Conservation (phyloP, 306 rosid genomes). For the Fragaria nilgerrensis region DNA sequence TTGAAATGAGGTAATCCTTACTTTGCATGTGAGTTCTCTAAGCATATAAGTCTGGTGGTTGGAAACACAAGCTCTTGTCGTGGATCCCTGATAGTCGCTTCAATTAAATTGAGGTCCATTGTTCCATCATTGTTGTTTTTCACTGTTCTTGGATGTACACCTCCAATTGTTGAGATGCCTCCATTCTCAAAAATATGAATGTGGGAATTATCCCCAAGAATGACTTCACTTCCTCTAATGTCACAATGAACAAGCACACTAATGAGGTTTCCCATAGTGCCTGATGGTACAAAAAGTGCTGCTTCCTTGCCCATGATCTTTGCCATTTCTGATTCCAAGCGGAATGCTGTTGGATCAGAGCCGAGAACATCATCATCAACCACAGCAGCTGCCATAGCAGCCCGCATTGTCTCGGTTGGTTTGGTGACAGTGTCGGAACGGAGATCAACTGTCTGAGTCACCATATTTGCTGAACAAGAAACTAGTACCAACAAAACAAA, state of each 20-base stretch:
- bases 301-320: constrained; percentile 79
- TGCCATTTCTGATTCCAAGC: constrained; percentile 72
- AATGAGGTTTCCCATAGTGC: constrained; percentile 95
- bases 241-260: constrained; percentile 87
- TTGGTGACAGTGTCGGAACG: constrained; percentile 91
- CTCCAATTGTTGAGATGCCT: constrained; percentile 86
- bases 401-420: constrained; percentile 75
- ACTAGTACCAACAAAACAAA: constrained; percentile 17
- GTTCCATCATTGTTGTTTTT: constrained; percentile 81
- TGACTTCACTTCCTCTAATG: constrained; percentile 85
- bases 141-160: constrained; percentile 77
- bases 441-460: constrained; percentile 65
- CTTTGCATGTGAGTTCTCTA: constrained; percentile 94
- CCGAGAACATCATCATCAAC: constrained; percentile 83
- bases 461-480: constrained; percentile 50
- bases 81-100: constrained; percentile 79
- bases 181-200: constrained; percentile 84
- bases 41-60: constrained; percentile 83
- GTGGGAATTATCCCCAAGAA: constrained; percentile 78
- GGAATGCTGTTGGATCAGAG: constrained; percentile 67
- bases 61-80: constrained; percentile 59
- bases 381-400: constrained; percentile 87
- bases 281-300: constrained; percentile 87
- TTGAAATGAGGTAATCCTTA: constrained; percentile 28
- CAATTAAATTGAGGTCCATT: constrained; percentile 69